A percentile compares a stretch with the other conserved stretches of the same genome.
These are phyloP conservation scores for Phialocephala sp. DNA, from an alignment of 2,329 filamentous ascomycete genomes.

Conservation along the genomic window DNA sequence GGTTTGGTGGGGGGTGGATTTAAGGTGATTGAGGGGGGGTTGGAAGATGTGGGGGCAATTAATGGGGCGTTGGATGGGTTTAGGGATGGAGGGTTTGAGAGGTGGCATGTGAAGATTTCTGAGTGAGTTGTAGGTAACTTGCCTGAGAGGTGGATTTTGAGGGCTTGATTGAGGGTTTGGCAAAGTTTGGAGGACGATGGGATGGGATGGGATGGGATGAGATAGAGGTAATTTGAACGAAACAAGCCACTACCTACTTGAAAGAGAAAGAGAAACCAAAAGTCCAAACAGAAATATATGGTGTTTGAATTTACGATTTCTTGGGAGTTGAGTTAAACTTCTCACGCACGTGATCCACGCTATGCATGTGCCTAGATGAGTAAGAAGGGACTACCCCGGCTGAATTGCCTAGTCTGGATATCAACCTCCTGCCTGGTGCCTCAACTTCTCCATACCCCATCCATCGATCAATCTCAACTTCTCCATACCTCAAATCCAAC, in stretches of 20 bases:
- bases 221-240: too few species aligned
- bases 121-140: background rate
- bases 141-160: background rate
- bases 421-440: too few species aligned
- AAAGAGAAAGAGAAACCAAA: background rate
- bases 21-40: constrained; percentile 44
- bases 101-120: constrained; percentile 17
- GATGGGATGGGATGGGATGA: background rate
- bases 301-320: background rate
- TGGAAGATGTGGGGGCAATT: constrained; percentile 43
- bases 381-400: background rate
- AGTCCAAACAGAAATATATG: background rate
- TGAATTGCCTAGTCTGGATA: too few species aligned
- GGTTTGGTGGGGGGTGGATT: constrained; percentile 42
- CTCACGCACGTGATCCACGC: constrained; percentile 12
- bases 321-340: background rate
- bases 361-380: constrained; percentile 5
- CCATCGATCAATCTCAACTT: too few species aligned
- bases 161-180: background rate
- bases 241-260: too few species aligned
- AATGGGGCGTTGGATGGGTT: constrained; percentile 48
- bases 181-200: background rate
- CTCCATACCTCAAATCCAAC: too few species aligned
- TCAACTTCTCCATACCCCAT: too few species aligned
- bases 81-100: constrained; percentile 42